A percentile compares a stretch with the other conserved stretches of the same genome.
Conservation (phyloP, 331 rosid species). For the Quercus tomentella region DNA sequence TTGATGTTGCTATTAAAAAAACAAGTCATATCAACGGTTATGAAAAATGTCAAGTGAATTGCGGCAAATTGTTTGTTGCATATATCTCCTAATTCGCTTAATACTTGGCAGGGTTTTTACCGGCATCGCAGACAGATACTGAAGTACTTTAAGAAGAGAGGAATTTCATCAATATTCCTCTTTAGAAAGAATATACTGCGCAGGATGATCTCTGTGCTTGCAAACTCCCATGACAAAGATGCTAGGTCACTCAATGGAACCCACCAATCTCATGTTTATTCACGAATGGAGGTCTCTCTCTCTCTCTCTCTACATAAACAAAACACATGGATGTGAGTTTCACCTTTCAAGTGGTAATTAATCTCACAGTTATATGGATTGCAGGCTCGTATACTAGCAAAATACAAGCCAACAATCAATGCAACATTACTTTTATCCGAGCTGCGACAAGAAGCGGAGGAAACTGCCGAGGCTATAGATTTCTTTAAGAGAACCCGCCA, state of each 20-base stretch:
- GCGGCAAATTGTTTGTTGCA: too few species aligned
- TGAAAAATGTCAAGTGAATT: too few species aligned
- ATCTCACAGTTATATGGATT: neutral
- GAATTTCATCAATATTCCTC: conserved; percentile 50
- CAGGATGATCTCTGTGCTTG: conserved; percentile 62
- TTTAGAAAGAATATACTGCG: conserved; percentile 65
- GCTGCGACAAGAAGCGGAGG: conserved; percentile 37
- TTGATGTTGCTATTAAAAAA: too few species aligned
- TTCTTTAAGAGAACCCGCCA: conserved; percentile 56
- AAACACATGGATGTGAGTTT: neutral
- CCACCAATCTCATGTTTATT: conserved; percentile 67
- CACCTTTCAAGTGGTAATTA: neutral
- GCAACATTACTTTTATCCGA: conserved; percentile 34
- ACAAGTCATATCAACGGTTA: too few species aligned
- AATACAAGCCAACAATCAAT: conserved; percentile 47
- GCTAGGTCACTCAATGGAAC: conserved; percentile 62
- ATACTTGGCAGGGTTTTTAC: conserved; percentile 38
- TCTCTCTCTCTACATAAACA: neutral
- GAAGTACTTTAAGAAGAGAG: conserved; percentile 43
- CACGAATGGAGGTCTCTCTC: conserved; percentile 38
- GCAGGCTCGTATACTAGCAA: conserved; percentile 60
- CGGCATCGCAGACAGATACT: conserved; percentile 47
- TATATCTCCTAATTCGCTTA: too few species aligned
- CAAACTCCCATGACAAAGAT: conserved; percentile 52
- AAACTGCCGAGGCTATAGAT: conserved; percentile 33